phyloP scores from a whole-genome alignment of 768 basidiomycete species.

The Hemileccinum rubropunctum region DNA sequence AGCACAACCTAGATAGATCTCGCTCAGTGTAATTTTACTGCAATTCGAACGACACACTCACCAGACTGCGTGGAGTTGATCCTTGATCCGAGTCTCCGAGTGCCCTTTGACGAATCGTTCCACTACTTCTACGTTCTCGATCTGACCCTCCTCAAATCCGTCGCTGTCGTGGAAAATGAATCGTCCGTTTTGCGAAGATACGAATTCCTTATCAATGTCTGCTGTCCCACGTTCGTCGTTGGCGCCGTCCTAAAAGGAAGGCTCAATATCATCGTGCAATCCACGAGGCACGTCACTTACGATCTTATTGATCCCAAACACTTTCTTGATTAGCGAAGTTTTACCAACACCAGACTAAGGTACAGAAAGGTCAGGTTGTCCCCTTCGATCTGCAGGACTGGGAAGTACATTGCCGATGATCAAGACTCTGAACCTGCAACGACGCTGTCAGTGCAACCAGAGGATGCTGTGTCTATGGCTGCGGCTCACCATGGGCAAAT shows the following conservation, averaged over 20 bases:
- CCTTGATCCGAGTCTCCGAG: background rate
- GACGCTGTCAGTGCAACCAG: background rate
- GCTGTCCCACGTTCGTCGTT: background rate
- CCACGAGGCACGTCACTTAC: too few relatives aligned
- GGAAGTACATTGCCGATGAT: too few relatives aligned
- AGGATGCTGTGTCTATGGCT: too few relatives aligned
- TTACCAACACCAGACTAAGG: too few relatives aligned
- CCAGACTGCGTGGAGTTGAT: background rate
- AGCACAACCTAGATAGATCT: background rate
- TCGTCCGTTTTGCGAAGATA: background rate
- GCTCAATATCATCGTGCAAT: too few relatives aligned
- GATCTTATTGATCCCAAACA: too few relatives aligned
- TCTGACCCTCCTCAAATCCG: background rate
- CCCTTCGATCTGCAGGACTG: too few relatives aligned
- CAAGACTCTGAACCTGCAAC: too few relatives aligned
- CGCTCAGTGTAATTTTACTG: background rate
- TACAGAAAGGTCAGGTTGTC: too few relatives aligned
- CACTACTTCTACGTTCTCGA: background rate
- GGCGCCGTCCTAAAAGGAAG: background rate
- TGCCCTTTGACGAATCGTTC: background rate
- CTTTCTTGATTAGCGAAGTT: too few relatives aligned
- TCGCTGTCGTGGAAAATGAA: background rate
- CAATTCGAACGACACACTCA: background rate
- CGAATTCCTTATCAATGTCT: background rate
- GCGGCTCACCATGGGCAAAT: too few relatives aligned